Conservation (phyloP, 179 eudicot genomes). For the Spergularia azorica region DNA sequence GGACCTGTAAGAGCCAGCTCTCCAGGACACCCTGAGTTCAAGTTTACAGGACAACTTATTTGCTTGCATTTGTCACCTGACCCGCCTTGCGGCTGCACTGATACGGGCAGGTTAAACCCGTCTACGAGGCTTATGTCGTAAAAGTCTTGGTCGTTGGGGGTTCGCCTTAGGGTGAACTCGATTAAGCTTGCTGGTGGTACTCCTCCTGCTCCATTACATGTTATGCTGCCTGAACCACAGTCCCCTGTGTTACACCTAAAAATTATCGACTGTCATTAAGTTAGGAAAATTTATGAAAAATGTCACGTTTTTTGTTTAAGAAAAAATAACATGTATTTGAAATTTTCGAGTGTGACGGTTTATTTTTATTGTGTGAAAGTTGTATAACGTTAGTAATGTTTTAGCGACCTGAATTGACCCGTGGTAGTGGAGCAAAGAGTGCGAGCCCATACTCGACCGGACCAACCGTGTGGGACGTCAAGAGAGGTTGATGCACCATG, state of each 20-base stretch:
- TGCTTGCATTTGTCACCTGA: conserved; percentile 36
- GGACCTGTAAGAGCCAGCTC: conserved; percentile 27
- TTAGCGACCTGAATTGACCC: conserved; percentile 33
- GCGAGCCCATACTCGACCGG: conserved; percentile 67
- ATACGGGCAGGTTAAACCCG: conserved; percentile 57
- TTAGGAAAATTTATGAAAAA: too few relatives aligned
- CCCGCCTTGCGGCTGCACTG: conserved; percentile 36
- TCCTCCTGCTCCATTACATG: conserved; percentile 54
- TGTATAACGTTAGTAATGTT: background rate
- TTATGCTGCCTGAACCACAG: conserved; percentile 41
- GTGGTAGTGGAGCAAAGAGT: conserved; percentile 37
- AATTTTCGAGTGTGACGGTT: too few relatives aligned
- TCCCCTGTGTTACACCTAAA: conserved; percentile 57
- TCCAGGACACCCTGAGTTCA: conserved; percentile 46
- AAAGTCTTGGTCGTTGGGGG: conserved; percentile 39
- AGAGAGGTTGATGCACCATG: conserved; percentile 21
- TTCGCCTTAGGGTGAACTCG: conserved; percentile 45
- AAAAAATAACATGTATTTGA: too few relatives aligned
- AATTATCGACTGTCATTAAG: too few relatives aligned
- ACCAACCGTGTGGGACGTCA: conserved; percentile 50
- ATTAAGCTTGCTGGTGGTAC: conserved; percentile 42
- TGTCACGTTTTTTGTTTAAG: background rate
- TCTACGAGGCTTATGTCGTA: conserved; percentile 65
- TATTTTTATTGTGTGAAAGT: too few relatives aligned
- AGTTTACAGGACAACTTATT: conserved; percentile 38